Evolutionary conservation across 2,329 filamentous ascomycete species (phyloP).

Genomic region (Trichoderma sp.): DNA sequence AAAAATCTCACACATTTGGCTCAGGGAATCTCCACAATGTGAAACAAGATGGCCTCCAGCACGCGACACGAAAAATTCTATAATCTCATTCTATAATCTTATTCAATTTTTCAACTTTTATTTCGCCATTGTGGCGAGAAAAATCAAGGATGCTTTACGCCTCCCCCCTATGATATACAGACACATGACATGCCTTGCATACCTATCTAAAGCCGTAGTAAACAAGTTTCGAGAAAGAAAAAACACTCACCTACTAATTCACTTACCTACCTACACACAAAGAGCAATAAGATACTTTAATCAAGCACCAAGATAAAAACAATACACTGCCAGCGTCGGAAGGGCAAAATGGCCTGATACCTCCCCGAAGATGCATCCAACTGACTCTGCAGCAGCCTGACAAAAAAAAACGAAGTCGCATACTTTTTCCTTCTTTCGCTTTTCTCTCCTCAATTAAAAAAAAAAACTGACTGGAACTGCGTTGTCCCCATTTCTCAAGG

Average conservation of each 20-base stretch:
- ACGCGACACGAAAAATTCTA: not conserved
- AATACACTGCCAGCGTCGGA: not conserved
- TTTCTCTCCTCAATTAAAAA: not conserved
- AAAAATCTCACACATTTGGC: not conserved
- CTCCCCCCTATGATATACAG: not conserved
- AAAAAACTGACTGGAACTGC: too few species aligned
- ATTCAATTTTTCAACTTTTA: not conserved
- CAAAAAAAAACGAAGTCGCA: not conserved
- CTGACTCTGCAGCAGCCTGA: not conserved
- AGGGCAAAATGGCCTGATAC: not conserved
- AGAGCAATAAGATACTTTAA: not conserved
- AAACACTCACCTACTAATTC: not conserved
- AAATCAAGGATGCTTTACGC: not conserved
- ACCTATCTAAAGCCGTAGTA: not conserved
- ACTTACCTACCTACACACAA: not conserved
- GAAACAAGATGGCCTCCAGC: not conserved
- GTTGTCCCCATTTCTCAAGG: too few species aligned
- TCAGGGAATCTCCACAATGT: not conserved
- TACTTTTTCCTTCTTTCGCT: not conserved
- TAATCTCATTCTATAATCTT: not conserved
- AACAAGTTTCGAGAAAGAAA: not conserved
- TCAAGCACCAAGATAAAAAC: too few species aligned
- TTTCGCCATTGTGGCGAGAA: not conserved
- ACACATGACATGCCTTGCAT: not conserved
- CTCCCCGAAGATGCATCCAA: not conserved